phyloP scores from a whole-genome alignment of 768 basidiomycete genomes.

The Podaxis mareebaensis region DNA sequence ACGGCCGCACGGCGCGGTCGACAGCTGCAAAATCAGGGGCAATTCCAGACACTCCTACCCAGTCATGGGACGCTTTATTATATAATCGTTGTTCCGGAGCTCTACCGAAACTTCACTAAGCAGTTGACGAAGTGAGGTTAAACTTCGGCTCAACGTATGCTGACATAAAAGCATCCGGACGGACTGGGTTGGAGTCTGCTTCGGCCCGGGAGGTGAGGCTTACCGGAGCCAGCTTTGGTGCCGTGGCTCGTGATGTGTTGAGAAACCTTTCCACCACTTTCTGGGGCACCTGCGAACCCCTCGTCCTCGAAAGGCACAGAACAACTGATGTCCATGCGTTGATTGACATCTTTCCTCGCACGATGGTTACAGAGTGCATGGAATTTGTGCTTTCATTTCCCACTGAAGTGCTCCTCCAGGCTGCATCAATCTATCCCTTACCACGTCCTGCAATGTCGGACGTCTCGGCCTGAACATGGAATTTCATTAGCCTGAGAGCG shows the following conservation, averaged over 20 bases:
- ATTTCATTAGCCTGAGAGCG: background rate
- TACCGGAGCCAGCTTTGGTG: too few relatives aligned
- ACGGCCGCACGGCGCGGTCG: background rate
- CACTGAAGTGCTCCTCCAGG: slow-evolving; percentile 4
- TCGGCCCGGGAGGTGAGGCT: too few relatives aligned
- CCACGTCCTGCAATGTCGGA: too few relatives aligned
- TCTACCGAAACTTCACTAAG: too few relatives aligned
- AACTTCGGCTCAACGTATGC: too few relatives aligned
- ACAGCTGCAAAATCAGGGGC: background rate
- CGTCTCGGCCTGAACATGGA: background rate
- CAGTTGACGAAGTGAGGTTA: too few relatives aligned
- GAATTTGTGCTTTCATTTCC: slow-evolving; percentile 12
- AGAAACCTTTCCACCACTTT: background rate
- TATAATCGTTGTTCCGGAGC: too few relatives aligned
- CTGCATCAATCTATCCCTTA: background rate
- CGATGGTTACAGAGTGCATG: background rate
- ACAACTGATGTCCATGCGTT: background rate
- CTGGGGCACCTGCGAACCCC: background rate
- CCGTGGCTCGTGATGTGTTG: too few relatives aligned
- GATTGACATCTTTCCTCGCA: background rate
- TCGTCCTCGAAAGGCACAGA: background rate
- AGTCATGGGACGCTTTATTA: too few relatives aligned
- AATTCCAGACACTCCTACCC: too few relatives aligned
- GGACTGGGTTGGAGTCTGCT: too few relatives aligned
- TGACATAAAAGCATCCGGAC: too few relatives aligned